Percentiles rank a stretch among this genome's conserved stretches.
These are phyloP conservation scores for Aureobasidium sp. DNA, from an alignment of 2,329 filamentous ascomycete species.

Conservation along the genomic window DNA sequence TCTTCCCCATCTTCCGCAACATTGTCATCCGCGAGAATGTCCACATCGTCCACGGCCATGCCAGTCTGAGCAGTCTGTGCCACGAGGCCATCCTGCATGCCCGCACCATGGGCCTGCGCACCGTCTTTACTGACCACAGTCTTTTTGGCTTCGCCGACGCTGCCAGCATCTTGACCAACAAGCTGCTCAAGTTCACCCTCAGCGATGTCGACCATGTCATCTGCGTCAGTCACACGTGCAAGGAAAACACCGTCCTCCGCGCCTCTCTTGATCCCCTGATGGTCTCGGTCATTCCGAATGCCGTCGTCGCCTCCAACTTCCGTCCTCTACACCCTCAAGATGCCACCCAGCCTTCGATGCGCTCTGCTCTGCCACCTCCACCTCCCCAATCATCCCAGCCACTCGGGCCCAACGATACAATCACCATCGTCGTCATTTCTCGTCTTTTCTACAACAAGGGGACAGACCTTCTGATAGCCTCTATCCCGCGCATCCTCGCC, in stretches of 20 bases:
- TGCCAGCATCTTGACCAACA: constrained; percentile 91
- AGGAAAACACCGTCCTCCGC: constrained; percentile 93
- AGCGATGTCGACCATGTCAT: constrained; percentile 98
- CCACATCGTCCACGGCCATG: constrained; percentile 97
- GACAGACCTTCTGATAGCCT: constrained; percentile 91
- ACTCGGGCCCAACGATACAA: constrained; percentile 74
- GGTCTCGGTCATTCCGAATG: constrained; percentile 97
- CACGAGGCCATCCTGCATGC: constrained; percentile 93
- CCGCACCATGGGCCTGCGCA: constrained; percentile 89
- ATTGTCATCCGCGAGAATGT: constrained; percentile 92
- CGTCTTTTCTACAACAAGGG: constrained; percentile 98
- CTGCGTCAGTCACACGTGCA: constrained; percentile 96
- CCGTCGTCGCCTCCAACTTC: constrained; percentile 94
- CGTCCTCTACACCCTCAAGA: constrained; percentile 54
- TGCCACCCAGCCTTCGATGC: constrained; percentile 32
- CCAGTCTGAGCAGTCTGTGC: constrained; percentile 83
- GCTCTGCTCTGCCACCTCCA: constrained; percentile 35
- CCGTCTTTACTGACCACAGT: constrained; percentile 96
- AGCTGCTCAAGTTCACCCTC: constrained; percentile 88
- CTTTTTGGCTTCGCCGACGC: constrained; percentile 97
- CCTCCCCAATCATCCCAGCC: constrained; percentile 54
- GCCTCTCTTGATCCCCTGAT: constrained; percentile 92
- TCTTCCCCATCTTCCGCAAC: constrained; percentile 95
- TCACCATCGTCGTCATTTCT: constrained; percentile 95
- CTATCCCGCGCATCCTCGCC: constrained; percentile 85